Evolutionary conservation across 106 monocot species (phyloP).

Genomic region (Allium fistulosum): DNA sequence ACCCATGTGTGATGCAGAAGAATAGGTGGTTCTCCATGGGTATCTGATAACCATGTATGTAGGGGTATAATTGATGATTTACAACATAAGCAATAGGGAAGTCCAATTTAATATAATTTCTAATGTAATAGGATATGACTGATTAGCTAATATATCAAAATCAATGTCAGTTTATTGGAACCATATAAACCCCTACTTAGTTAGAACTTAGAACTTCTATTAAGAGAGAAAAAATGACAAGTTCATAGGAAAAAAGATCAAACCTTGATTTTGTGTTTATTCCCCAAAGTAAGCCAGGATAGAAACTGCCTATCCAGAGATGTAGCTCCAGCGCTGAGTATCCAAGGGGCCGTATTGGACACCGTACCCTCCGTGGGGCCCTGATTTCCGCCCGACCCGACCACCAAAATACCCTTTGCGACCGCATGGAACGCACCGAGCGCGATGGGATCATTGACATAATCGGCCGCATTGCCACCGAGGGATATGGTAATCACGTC

Average conservation of each 20-base stretch:
- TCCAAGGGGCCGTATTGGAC: conserved; percentile 23
- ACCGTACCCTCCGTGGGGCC: conserved; percentile 5
- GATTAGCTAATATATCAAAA: background rate
- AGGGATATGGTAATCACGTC: conserved; percentile 50
- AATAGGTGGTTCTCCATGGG: no score
- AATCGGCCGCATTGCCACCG: conserved; percentile 1
- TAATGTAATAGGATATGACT: background rate
- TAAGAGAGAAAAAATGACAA: background rate
- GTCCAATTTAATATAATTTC: no score
- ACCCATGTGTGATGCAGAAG: no score
- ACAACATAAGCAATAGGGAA: no score
- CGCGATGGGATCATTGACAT: conserved; percentile 9
- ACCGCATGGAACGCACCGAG: conserved; percentile 32
- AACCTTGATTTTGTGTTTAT: conserved; percentile 16
- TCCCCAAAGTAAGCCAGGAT: conserved; percentile 13
- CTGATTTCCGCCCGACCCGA: conserved; percentile 22
- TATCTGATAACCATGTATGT: no score
- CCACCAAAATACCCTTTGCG: conserved; percentile 18
- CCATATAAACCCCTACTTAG: background rate
- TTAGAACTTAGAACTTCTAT: background rate
- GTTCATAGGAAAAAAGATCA: background rate
- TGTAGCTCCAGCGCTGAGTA: conserved; percentile 23
- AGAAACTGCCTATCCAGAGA: conserved; percentile 22
- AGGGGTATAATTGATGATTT: no score
- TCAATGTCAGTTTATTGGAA: background rate